Evolutionary conservation across 345 rosid genomes (phyloP).

Genomic region (Eutrema japonicum): DNA sequence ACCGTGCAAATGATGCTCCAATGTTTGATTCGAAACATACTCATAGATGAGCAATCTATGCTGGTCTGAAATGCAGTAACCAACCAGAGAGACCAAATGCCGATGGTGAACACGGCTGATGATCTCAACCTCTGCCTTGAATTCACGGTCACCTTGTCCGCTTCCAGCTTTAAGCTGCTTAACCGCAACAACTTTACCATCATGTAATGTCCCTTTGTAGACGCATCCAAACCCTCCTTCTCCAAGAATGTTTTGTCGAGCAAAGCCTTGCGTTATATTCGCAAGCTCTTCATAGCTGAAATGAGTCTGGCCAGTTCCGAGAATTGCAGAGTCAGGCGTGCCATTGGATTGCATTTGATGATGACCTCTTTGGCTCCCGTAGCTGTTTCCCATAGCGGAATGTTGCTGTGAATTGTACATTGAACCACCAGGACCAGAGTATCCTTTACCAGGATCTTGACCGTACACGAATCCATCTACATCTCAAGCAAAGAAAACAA

Average conservation of each 20-base stretch:
- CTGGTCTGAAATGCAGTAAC: conserved; percentile 67
- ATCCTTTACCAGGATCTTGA: conserved; percentile 46
- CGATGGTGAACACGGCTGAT: conserved; percentile 95
- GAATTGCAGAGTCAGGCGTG: conserved; percentile 53
- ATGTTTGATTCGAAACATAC: conserved; percentile 78
- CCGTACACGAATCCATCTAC: conserved; percentile 61
- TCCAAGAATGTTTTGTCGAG: conserved; percentile 71
- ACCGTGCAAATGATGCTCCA: conserved; percentile 95
- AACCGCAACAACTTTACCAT: conserved; percentile 75
- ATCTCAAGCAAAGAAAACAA: conserved; percentile 16
- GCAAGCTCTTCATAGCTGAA: conserved; percentile 78
- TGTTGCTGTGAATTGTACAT: conserved; percentile 53
- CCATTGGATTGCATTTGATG: conserved; percentile 41
- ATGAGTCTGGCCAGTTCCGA: conserved; percentile 56
- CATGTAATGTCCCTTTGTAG: conserved; percentile 59
- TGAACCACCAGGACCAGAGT: conserved; percentile 45
- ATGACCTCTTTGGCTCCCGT: conserved; percentile 52
- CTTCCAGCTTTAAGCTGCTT: conserved; percentile 94
- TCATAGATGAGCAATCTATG: conserved; percentile 87
- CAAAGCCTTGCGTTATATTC: conserved; percentile 78
- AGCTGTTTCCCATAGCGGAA: conserved; percentile 48
- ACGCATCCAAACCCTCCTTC: conserved; percentile 98
- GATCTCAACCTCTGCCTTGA: conserved; percentile 94
- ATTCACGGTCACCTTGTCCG: conserved; percentile 94
- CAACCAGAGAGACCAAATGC: conserved; percentile 90